A percentile compares a stretch with the other conserved stretches of the same genome.
Evolutionary conservation across 2,329 filamentous ascomycete genomes (phyloP).

Genomic region (Colletotrichum trifolii): DNA sequence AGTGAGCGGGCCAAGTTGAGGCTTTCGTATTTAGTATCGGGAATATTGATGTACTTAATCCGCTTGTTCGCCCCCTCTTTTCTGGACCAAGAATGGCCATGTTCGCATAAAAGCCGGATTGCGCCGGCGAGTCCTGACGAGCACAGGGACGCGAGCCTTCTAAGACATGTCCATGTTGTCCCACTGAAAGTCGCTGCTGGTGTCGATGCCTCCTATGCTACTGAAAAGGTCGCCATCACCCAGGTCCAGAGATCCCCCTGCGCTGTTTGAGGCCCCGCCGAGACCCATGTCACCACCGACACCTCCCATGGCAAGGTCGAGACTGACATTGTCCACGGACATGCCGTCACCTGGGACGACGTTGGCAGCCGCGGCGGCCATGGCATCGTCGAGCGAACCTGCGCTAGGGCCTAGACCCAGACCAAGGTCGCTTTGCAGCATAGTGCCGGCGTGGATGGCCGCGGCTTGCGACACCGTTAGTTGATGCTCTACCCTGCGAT

Average conservation of each 20-base stretch:
- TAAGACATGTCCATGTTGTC: conserved; percentile 49
- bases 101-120: background rate
- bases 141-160: background rate
- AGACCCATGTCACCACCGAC: conserved; percentile 55
- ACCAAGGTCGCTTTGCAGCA: conserved; percentile 56
- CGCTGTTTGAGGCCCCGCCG: conserved; percentile 47
- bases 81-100: too few relatives aligned
- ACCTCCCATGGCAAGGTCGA: conserved; percentile 59
- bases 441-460: conserved; percentile 50
- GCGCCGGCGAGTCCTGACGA: background rate
- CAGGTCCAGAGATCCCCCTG: conserved; percentile 51
- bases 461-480: conserved; percentile 55
- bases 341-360: conserved; percentile 51
- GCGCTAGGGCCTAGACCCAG: conserved; percentile 50
- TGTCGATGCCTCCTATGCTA: conserved; percentile 49
- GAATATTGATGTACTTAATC: background rate
- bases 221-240: conserved; percentile 50
- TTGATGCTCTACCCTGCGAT: conserved; percentile 74
- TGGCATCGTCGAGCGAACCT: conserved; percentile 52
- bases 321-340: conserved; percentile 53
- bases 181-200: conserved; percentile 57
- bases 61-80: too few relatives aligned
- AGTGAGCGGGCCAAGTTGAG: conserved; percentile 10
- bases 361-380: conserved; percentile 50
- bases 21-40: conserved; percentile 28